Base-by-base conservation (phyloP, 805 yeast genomes). In the Candida ipomoeae region DNA sequence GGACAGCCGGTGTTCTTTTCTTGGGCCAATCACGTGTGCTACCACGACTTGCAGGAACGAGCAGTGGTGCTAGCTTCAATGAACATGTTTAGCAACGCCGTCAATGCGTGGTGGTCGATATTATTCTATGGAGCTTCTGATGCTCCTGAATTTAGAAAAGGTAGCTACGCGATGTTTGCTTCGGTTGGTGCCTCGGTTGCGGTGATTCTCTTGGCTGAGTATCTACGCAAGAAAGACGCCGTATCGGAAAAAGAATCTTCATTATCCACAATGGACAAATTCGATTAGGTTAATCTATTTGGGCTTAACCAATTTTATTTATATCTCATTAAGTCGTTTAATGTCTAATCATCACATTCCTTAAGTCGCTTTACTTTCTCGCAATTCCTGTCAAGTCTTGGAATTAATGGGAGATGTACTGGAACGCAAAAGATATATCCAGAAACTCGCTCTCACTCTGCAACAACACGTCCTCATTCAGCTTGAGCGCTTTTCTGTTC, bases 401-500 rank as follows among this genome's bases (percentile, higher is more conserved):
- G 29, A 11, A 21, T 39, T 29, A 77, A 67, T 92, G 98, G 0
- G 97, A 91, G 32, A 92, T 83, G 65, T 92, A 92, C 67, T 94
- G 97, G 73, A 94, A 94, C 3, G 89, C 95, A 68, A 84, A 94
- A 47, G 90, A 80, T 18, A 94, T 82, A 44, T 87, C 89, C 36
- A 81, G 77, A 57, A 78, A 79, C 18, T 79, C 77, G 17, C 77
- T 70, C 64, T 94, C 99, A 60, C 87, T 89, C 55, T 81, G 78
- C 52, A 94, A 71, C 46, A 94, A 70, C 53, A 81, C 78, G 63
- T 94, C 99, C 59, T 89, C 87, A 18, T 91, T 87, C 32, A 70
- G 68, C 26, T 66, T 70, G 61, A 94, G 71, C 2, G 79, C 81
- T 3, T 73, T 78, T 52, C 79, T 87, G 53, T 84, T 79, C 50